A percentile compares a stretch with the other conserved stretches of the same genome.
Evolutionary conservation across 345 rosid species (phyloP).

Genomic region (Gossypium ekmanianum): DNA sequence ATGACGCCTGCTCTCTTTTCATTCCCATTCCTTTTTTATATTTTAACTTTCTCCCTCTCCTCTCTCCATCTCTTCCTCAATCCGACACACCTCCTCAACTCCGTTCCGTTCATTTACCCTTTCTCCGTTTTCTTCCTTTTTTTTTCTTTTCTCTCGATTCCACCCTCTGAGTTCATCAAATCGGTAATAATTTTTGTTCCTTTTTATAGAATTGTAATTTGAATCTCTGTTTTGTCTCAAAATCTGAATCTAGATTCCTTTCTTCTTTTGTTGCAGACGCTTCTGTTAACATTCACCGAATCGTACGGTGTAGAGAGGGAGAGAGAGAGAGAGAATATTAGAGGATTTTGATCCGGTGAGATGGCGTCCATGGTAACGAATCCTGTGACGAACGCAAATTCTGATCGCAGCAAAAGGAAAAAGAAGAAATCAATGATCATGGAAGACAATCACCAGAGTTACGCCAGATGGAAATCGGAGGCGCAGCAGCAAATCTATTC

Average conservation of each 20-base stretch:
- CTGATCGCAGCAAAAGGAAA: conserved; percentile 47
- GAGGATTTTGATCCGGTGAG: conserved; percentile 4
- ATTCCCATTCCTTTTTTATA: conserved; percentile 10
- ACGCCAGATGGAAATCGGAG: conserved; percentile 71
- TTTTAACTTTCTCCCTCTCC: conserved; percentile 11
- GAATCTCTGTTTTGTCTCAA: conserved; percentile 1
- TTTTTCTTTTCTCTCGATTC: background rate
- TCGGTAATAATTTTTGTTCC: conserved; percentile 1
- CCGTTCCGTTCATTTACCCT: conserved; percentile 32
- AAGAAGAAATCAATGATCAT: conserved; percentile 49
- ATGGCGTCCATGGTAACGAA: conserved; percentile 21
- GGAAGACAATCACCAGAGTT: conserved; percentile 27
- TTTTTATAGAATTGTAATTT: background rate
- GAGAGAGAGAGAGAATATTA: conserved; percentile 10
- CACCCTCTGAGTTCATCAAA: background rate
- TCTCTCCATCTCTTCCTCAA: background rate
- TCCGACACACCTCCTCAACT: conserved; percentile 26
- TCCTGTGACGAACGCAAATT: conserved; percentile 14
- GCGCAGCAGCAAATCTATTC: conserved; percentile 81
- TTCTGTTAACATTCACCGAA: conserved; percentile 11
- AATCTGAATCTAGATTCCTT: background rate
- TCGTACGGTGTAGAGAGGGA: conserved; percentile 11
- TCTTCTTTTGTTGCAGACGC: background rate
- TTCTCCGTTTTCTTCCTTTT: background rate
- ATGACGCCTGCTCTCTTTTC: conserved; percentile 27